Evolutionary conservation across 2,329 filamentous ascomycete genomes (phyloP), one percentile per base, ranked within the genome.

Genomic region (Aureobasidium namibiae): DNA sequence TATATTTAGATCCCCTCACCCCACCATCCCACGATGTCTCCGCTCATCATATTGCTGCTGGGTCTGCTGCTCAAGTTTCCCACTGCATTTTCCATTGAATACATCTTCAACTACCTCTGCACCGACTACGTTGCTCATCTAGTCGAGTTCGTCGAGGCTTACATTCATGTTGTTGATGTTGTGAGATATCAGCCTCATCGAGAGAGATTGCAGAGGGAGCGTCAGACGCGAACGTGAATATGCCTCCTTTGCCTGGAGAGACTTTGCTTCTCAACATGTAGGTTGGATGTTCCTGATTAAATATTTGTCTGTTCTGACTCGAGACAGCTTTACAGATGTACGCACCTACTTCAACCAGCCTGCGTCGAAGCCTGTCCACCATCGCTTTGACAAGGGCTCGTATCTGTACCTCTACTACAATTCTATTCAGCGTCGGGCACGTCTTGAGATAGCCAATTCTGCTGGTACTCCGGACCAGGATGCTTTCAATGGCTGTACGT

Each of bases 331-430:
- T 67, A 87, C 82, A 63, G 89, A 92, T 68, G 70, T 91, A 57
- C 89, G 92, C 71, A 92, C 91, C 73, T 90, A 85, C 73, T 90
- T 91, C 73, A 80, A 82, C 26, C 80, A 84, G n/a, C 84, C 86
- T 2, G 78, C 79, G 6, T 77, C 80, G 60, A 84, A 80, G 60
- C 88, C 88, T 31, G 83, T 80, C n/a, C 89, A 92, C 71, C 87
- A 92, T 72, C 84, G 88, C 54, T 92, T 92, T 71, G 86, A 90
- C 72, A 88, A 88, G 70, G 82, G 85, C 48, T 91, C 87, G 8
- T 92, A 92, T 70, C 81, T 92, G 60, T 92, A 92, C 69, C 76
- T 92, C 6, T 91, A 90, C 70, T 86, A 91, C 71, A 87, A 89
- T 69, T 81, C 87, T 13, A 77, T 77, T 62, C 82, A 86, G 65